Percentiles rank a stretch among this genome's conserved stretches.
Conservation (phyloP, 441 rosid genomes). For the Erysimum cheiri region DNA sequence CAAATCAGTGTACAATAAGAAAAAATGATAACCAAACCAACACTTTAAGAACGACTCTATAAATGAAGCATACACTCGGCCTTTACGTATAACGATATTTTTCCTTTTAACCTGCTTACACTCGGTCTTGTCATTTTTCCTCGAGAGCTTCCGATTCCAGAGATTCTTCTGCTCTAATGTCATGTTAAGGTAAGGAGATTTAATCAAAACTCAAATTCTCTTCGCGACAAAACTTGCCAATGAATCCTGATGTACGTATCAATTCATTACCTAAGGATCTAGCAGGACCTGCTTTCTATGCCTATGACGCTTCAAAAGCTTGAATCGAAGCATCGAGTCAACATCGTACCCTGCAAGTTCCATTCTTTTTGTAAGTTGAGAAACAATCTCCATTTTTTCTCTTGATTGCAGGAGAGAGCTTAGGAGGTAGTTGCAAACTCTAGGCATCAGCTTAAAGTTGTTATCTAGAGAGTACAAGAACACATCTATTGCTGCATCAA, state of each 20-base stretch:
- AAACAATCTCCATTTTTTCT: slow-evolving; percentile 47
- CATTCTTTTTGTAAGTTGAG: slow-evolving; percentile 62
- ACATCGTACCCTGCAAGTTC: slow-evolving; percentile 63
- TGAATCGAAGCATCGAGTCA: slow-evolving; percentile 49
- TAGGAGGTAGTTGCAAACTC: slow-evolving; percentile 63
- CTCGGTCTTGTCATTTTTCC: slow-evolving; percentile 17
- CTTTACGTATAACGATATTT: slow-evolving; percentile 29
- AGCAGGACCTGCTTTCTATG: slow-evolving; percentile 32
- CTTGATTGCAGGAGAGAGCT: slow-evolving; percentile 51
- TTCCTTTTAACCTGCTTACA: slow-evolving; percentile 21
- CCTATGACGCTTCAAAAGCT: slow-evolving; percentile 43
- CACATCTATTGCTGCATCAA: slow-evolving; percentile 64
- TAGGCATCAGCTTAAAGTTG: slow-evolving; percentile 58
- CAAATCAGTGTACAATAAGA: slow-evolving; percentile 36
- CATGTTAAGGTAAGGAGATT: slow-evolving; percentile 8
- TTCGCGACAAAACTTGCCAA: neutral
- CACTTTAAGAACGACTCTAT: slow-evolving; percentile 29
- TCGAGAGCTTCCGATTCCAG: slow-evolving; percentile 23
- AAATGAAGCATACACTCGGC: slow-evolving; percentile 33
- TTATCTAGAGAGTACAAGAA: slow-evolving; percentile 71
- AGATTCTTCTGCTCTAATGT: slow-evolving; percentile 32
- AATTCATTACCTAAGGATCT: slow-evolving; percentile 23
- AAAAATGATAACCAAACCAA: slow-evolving; percentile 4
- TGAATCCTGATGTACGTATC: slow-evolving; percentile 15
- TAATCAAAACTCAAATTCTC: slow-evolving; percentile 27